phyloP scores from a whole-genome alignment of 2,329 filamentous ascomycete genomes.

The Penicillium fuscoglaucum region DNA sequence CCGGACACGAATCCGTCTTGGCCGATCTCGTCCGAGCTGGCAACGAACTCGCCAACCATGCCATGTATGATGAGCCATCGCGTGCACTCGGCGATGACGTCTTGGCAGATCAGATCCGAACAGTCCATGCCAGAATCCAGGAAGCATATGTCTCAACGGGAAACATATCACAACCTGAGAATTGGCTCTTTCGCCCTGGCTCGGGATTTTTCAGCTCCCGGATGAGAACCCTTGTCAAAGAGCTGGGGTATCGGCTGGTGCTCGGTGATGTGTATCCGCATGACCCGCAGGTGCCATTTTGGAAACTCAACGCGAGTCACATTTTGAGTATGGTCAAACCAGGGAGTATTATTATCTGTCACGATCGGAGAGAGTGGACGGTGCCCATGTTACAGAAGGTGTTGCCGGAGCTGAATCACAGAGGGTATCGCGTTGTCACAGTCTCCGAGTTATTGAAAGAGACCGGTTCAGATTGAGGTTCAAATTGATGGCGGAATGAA shows the following conservation, averaged over 20 bases:
- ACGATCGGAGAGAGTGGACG: constrained; percentile 83
- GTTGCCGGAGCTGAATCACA: constrained; percentile 67
- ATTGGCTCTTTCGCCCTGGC: constrained; percentile 76
- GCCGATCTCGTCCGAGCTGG: constrained; percentile 60
- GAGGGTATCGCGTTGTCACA: constrained; percentile 71
- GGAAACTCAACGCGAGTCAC: constrained; percentile 71
- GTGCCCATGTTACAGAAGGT: constrained; percentile 73
- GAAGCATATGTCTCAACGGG: constrained; percentile 53
- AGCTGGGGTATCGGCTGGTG: constrained; percentile 69
- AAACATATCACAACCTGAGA: constrained; percentile 43
- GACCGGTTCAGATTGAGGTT: constrained; percentile 2
- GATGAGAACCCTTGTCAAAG: constrained; percentile 63
- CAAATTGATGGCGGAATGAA: background rate
- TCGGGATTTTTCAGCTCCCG: constrained; percentile 75
- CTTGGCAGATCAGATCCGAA: constrained; percentile 62
- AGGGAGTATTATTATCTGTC: constrained; percentile 80
- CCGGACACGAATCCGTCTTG: constrained; percentile 56
- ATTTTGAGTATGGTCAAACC: constrained; percentile 76
- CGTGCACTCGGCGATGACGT: constrained; percentile 59
- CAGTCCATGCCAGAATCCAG: constrained; percentile 63
- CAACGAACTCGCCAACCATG: constrained; percentile 81
- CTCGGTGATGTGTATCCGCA: constrained; percentile 85
- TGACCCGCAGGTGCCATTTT: constrained; percentile 77
- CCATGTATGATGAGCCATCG: constrained; percentile 81
- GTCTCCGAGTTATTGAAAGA: constrained; percentile 64